Conservation (phyloP, 352 stramenopile species). For the Phytophthora pluvialis region DNA sequence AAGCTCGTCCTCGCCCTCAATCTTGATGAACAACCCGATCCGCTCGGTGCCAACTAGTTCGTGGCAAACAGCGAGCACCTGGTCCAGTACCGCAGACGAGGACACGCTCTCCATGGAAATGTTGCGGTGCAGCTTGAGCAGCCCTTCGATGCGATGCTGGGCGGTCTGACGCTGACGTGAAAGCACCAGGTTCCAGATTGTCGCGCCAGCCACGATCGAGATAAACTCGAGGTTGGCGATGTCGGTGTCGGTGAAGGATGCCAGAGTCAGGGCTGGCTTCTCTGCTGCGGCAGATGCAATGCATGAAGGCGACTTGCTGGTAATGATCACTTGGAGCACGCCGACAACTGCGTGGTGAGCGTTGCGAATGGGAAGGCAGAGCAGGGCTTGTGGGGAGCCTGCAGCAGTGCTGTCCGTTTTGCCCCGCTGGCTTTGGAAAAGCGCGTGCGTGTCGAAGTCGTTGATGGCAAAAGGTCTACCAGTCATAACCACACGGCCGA, state of each 20-base stretch:
- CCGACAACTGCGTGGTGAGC: slow-evolving; percentile 67
- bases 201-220: slow-evolving; percentile 57
- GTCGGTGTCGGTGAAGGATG: slow-evolving; percentile 52
- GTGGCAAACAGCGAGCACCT: slow-evolving; percentile 75
- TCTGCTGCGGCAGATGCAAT: slow-evolving; percentile 10
- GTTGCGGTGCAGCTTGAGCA: slow-evolving; percentile 75
- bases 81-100: slow-evolving; percentile 55
- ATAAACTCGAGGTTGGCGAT: slow-evolving; percentile 63
- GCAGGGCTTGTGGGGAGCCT: slow-evolving; percentile 44
- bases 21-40: slow-evolving; percentile 74
- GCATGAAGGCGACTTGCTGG: slow-evolving; percentile 11
- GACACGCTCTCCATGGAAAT: slow-evolving; percentile 76
- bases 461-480: slow-evolving; percentile 58
- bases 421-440: slow-evolving; percentile 54
- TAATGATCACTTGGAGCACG: slow-evolving; percentile 54
- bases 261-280: not conserved
- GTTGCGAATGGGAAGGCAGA: slow-evolving; percentile 75
- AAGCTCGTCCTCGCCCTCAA: slow-evolving; percentile 71
- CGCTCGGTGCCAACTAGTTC: slow-evolving; percentile 72
- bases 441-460: slow-evolving; percentile 63
- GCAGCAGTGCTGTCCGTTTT: slow-evolving; percentile 23
- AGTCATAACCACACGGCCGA: slow-evolving; percentile 72
- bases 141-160: slow-evolving; percentile 70
- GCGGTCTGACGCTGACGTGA: slow-evolving; percentile 68
- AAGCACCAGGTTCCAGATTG: slow-evolving; percentile 74